Evolutionary conservation across 1,139 yeast genomes (phyloP).

Genomic region (Zygosaccharomyces sapae): DNA sequence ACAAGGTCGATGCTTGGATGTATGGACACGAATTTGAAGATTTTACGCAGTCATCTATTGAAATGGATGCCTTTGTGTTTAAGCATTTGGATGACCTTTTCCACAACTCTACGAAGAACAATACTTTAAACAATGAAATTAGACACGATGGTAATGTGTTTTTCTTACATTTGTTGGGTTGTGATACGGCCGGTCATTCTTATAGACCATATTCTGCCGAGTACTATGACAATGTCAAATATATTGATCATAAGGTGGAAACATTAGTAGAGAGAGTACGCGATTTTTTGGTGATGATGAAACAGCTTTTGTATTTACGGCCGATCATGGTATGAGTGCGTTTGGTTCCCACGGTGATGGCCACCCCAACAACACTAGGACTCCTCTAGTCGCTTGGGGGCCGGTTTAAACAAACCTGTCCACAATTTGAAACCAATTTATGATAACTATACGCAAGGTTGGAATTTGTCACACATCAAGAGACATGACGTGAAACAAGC

Average conservation of each 20-base stretch:
- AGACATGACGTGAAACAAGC: slow-evolving; percentile 95
- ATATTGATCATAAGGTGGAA: slow-evolving; percentile 68
- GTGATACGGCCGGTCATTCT: slow-evolving; percentile 97
- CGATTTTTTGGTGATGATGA: slow-evolving; percentile 77
- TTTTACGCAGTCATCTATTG: slow-evolving; percentile 83
- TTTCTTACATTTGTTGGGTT: slow-evolving; percentile 86
- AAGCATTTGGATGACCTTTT: slow-evolving; percentile 70
- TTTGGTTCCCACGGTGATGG: slow-evolving; percentile 99
- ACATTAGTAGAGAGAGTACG: slow-evolving; percentile 62
- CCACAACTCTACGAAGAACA: slow-evolving; percentile 56
- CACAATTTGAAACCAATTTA: slow-evolving; percentile 39
- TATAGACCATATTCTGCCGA: slow-evolving; percentile 94
- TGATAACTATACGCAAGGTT: slow-evolving; percentile 58
- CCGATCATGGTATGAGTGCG: slow-evolving; percentile 99
- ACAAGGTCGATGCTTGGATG: slow-evolving; percentile 83
- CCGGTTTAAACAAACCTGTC: slow-evolving; percentile 78
- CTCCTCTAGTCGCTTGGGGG: slow-evolving; percentile 99
- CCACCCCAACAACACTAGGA: slow-evolving; percentile 94
- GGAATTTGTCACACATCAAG: slow-evolving; percentile 68
- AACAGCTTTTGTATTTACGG: slow-evolving; percentile 90
- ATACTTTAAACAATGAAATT: slow-evolving; percentile 54
- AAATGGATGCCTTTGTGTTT: slow-evolving; percentile 84
- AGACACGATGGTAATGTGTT: slow-evolving; percentile 79
- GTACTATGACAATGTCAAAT: slow-evolving; percentile 85
- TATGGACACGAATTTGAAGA: slow-evolving; percentile 96